Evolutionary conservation across 1,284 basidiomycete genomes (phyloP).

Genomic region (Puccinia sorghi): DNA sequence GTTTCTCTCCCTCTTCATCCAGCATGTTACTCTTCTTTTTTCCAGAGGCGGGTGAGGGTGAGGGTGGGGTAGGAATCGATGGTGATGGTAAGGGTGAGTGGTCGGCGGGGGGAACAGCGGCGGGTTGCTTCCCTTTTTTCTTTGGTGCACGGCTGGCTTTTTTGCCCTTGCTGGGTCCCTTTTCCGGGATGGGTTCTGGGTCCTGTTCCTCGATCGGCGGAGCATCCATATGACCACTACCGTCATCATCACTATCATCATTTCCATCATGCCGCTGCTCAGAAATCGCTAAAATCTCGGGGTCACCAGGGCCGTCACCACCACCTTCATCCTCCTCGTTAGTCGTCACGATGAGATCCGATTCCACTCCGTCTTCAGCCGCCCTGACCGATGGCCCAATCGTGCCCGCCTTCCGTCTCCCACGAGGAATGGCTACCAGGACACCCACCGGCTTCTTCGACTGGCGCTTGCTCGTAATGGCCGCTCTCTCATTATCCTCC

Average conservation of each 20-base stretch:
- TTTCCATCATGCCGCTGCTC: neutral
- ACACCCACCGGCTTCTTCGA: neutral
- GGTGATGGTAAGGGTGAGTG: neutral
- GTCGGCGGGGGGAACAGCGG: neutral
- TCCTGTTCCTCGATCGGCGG: neutral
- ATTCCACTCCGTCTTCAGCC: neutral
- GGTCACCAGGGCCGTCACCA: neutral
- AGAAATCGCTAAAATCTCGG: slow-evolving; percentile 2
- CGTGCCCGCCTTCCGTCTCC: neutral
- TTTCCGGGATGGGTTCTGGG: neutral
- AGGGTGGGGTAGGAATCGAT: neutral
- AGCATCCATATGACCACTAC: neutral
- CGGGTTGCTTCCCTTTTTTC: neutral
- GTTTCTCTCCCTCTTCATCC: neutral
- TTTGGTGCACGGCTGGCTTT: neutral
- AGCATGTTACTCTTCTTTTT: neutral
- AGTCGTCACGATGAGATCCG: slow-evolving; percentile 9
- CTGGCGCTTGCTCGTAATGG: neutral
- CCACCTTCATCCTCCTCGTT: neutral
- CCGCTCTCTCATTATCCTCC: neutral
- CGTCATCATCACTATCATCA: neutral
- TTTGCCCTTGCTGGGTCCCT: neutral
- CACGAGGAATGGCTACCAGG: neutral
- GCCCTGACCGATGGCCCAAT: neutral
- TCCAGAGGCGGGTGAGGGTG: neutral